Percentiles rank a stretch among this genome's conserved stretches.
These are phyloP conservation scores for Yamadazyma endophytica DNA, from an alignment of 805 yeast species.

Conservation along the genomic window DNA sequence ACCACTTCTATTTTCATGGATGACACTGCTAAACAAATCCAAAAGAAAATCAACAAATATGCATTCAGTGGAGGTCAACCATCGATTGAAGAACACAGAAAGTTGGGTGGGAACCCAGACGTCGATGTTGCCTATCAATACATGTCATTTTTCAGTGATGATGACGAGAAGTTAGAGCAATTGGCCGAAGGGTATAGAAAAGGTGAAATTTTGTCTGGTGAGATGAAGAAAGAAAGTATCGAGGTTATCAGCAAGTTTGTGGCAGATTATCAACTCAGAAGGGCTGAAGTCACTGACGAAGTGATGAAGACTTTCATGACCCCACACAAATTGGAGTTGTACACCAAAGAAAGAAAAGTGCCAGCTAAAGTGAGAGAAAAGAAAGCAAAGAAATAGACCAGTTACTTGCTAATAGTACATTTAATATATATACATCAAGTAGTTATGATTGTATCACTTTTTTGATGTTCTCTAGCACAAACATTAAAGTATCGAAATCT, in stretches of 20 bases:
- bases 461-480: conserved; percentile 32
- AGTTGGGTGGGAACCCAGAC: conserved; percentile 89
- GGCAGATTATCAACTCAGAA: conserved; percentile 73
- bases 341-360: conserved; percentile 68
- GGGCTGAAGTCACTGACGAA: conserved; percentile 61
- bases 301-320: conserved; percentile 68
- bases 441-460: conserved; percentile 6
- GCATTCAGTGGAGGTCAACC: conserved; percentile 95
- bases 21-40: conserved; percentile 87
- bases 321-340: conserved; percentile 77
- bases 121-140: conserved; percentile 95
- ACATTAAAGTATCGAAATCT: conserved; percentile 46
- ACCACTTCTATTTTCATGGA: conserved; percentile 92
- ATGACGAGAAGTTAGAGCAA: conserved; percentile 70
- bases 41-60: conserved; percentile 91
- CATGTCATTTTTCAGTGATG: conserved; percentile 82
- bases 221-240: conserved; percentile 85
- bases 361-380: conserved; percentile 51
- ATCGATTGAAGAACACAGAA: conserved; percentile 85
- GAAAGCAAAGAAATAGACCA: neutral
- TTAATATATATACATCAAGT: neutral
- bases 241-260: conserved; percentile 77
- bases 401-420: neutral
- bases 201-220: conserved; percentile 89
- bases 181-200: conserved; percentile 62